Evolutionary conservation across 305 asterid species (phyloP), one percentile per base, ranked within the genome.

Genomic region (Salvia sclarea): DNA sequence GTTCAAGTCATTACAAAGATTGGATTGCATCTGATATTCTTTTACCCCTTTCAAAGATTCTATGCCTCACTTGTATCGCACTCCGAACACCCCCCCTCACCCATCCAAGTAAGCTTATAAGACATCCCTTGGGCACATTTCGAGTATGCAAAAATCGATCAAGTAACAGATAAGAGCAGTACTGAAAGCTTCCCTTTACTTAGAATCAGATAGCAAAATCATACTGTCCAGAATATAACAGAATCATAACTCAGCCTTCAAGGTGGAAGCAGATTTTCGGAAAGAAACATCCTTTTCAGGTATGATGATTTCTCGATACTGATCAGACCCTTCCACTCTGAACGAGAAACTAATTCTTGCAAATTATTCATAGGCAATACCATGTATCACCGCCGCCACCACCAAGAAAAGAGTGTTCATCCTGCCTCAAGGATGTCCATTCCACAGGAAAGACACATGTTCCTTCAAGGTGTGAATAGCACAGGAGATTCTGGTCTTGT

Each of bases 401-500:
- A 89, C 72, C 92, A 88, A 82, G 87, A 81, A 71, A 83, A 87
- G 70, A 79, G 41, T 82, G 71, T 82, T 63, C 90, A 83, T 58
- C 62, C 85, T 69, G 81, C 97, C 25, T 74, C 86, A 17, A 88
- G 88, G 76, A 78, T 85, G 91, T 76, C 91, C 45, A 57, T 77
- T 62, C 83, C 78, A 31, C 82, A 83, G 35, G 97, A 88, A 74
- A 83, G 88, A 75, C 82, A 85, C 80, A 74, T 87, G 81, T 84
- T 88, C 75, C 82, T 83, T 69, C 98, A 90, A 79, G 85, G 92
- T 17, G 80, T 75, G 65, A 88, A 80, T 58, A 74, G 83, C 53
- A 59, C 76, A n/a, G 91, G 88, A 77, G 96, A 92, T 60, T 86
- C 96, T 24, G 93, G 96, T 25, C 98, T 92, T 58, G 96, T 95